Evolutionary conservation across 1,284 basidiomycete species (phyloP).

Genomic region (Leccinum fallax): DNA sequence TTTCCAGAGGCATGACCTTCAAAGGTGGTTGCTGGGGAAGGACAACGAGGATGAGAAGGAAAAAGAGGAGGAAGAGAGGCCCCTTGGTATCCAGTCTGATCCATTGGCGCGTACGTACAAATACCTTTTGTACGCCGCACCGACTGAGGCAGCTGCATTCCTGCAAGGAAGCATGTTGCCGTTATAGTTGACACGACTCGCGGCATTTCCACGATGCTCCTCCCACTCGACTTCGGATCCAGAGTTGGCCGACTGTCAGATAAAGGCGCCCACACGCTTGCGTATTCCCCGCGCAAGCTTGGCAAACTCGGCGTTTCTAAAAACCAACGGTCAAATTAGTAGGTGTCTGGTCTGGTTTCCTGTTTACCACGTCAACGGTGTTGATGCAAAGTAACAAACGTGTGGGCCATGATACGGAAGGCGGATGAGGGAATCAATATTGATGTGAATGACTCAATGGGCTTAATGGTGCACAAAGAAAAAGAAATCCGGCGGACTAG

Average conservation of each 20-base stretch:
- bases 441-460: background rate
- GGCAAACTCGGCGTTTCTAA: background rate
- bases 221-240: background rate
- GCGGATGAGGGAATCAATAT: background rate
- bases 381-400: background rate
- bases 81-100: background rate
- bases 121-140: background rate
- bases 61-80: background rate
- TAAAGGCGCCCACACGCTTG: background rate
- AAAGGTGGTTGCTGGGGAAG: background rate
- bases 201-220: background rate
- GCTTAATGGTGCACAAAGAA: background rate
- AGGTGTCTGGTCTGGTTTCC: background rate
- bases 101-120: background rate
- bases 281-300: background rate
- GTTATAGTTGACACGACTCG: background rate
- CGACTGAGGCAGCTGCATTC: background rate
- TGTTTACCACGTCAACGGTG: background rate
- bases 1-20: slow-evolving; percentile 24
- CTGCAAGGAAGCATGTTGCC: background rate
- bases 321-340: background rate
- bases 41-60: background rate
- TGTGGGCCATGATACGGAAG: background rate
- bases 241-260: background rate
- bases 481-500: background rate